Base-by-base conservation (phyloP, 306 rosid genomes). In the Gillenia trifoliata region DNA sequence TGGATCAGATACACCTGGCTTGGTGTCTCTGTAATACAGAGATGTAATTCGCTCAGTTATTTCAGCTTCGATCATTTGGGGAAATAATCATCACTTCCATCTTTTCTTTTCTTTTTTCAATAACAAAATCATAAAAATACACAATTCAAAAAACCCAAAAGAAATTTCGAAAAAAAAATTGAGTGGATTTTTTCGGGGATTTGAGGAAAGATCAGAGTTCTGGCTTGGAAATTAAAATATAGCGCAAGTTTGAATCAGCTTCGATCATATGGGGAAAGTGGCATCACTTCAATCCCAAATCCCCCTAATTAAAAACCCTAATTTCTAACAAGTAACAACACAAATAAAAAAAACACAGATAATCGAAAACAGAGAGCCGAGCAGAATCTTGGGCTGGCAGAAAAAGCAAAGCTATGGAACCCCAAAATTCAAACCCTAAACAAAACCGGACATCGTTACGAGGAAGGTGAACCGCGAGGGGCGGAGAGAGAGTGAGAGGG, bases 1-100 rank as follows among this genome's bases (percentile, higher is more conserved):
- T 80, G 89, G 91, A 90, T 90, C 91, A 86, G 93, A 90, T 16
- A 26, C 70, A 83, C 36, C 57, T 83, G 93, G 91, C 92, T 88
- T 86, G 92, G 84, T 76, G 77, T 85, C 91, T 86, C 88, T 69
- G 73, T 11, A 5, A 54, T 60, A 73, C 86, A 83, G 84, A 86
- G 71, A 88, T 62, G 30, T 81, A 72, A 41, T 38, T 73, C 87
- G 92, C 92, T 40, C 86, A 84, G 82, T 82, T 49, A 80, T 52
- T 77, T 90, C 86, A 74, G 66, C 82, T 6, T 78, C 83, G 83
- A 82, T 82, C 77, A 68, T 82, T 55, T 82, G 85, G 83, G 83
- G 85, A 82, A 82, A 82, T 61, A 78, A 64, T 78, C 86, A 56
- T 78, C 83, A 83, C 75, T 11, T 82, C 80, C 85, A 82, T 29